Evolutionary conservation across 371 early-diverging fungal species (phyloP).

Genomic region (Actinomucor elegans): DNA sequence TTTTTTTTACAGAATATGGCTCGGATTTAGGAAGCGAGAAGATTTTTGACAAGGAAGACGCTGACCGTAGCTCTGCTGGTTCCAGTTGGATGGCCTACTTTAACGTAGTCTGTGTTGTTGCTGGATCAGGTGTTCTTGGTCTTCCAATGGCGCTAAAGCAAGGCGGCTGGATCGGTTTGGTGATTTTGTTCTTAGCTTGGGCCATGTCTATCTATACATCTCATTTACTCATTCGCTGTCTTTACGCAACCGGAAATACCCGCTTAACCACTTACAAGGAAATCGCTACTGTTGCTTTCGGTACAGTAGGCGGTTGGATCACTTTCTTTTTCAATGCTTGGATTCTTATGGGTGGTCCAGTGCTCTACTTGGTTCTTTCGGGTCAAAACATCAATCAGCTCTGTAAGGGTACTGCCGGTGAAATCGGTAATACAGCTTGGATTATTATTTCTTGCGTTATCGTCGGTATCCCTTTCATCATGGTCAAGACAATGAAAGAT

Average conservation of each 20-base stretch:
- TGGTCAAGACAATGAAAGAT: slow-evolving; percentile 60
- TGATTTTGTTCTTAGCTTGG: slow-evolving; percentile 72
- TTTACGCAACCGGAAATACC: slow-evolving; percentile 33
- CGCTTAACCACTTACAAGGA: slow-evolving; percentile 42
- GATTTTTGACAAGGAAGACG: neutral
- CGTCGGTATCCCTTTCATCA: slow-evolving; percentile 51
- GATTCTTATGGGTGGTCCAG: slow-evolving; percentile 54
- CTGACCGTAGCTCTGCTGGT: slow-evolving; percentile 1
- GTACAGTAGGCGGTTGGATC: slow-evolving; percentile 38
- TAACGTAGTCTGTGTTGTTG: slow-evolving; percentile 76
- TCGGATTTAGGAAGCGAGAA: neutral
- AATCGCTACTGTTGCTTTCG: slow-evolving; percentile 36
- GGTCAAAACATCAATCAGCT: slow-evolving; percentile 56
- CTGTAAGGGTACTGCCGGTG: slow-evolving; percentile 46
- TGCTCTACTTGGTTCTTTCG: slow-evolving; percentile 57
- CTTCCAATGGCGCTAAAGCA: slow-evolving; percentile 76
- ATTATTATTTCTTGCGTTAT: slow-evolving; percentile 62
- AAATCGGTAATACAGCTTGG: slow-evolving; percentile 45
- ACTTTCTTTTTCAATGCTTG: slow-evolving; percentile 58
- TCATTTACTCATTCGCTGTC: slow-evolving; percentile 30
- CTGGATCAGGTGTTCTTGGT: slow-evolving; percentile 84
- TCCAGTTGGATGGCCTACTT: slow-evolving; percentile 46
- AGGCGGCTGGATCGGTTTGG: slow-evolving; percentile 74
- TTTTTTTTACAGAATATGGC: neutral
- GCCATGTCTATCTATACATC: slow-evolving; percentile 63